Evolutionary conservation across 2,329 filamentous ascomycete species (phyloP).

Genomic region (Ceratocystis harringtonii): DNA sequence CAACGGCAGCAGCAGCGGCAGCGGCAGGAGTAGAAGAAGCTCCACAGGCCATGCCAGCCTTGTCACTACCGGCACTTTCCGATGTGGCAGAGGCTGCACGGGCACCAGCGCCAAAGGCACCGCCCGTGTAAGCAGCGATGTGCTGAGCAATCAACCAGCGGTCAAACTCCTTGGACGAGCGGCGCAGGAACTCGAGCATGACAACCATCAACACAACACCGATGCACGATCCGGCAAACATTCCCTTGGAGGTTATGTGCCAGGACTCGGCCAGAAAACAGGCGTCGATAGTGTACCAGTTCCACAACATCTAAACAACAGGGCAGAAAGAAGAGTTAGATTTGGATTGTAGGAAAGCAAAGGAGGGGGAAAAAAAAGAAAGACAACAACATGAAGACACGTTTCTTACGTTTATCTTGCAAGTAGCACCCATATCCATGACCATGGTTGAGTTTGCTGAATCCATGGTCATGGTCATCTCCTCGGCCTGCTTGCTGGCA

Average conservation of each 20-base stretch:
- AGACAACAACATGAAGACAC: neutral
- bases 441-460: constrained; percentile 15
- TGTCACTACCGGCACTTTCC: constrained; percentile 13
- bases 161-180: constrained; percentile 58
- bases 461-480: neutral
- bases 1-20: neutral
- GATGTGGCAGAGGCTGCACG: constrained; percentile 16
- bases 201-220: constrained; percentile 63
- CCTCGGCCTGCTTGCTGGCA: constrained; percentile 1
- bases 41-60: neutral
- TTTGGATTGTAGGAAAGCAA: constrained; percentile 28
- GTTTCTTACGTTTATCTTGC: constrained; percentile 6
- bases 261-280: constrained; percentile 58
- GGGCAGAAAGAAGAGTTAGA: constrained; percentile 24
- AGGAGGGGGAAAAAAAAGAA: no score
- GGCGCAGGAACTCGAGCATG: constrained; percentile 55
- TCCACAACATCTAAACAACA: constrained; percentile 57
- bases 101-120: constrained; percentile 17
- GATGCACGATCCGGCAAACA: constrained; percentile 70
- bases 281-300: constrained; percentile 57
- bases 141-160: constrained; percentile 42
- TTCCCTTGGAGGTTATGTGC: constrained; percentile 52
- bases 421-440: constrained; percentile 17
- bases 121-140: constrained; percentile 20
- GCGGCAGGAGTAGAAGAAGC: neutral